phyloP scores from a whole-genome alignment of 2,329 filamentous ascomycete genomes.

The Penicillium decumbens region DNA sequence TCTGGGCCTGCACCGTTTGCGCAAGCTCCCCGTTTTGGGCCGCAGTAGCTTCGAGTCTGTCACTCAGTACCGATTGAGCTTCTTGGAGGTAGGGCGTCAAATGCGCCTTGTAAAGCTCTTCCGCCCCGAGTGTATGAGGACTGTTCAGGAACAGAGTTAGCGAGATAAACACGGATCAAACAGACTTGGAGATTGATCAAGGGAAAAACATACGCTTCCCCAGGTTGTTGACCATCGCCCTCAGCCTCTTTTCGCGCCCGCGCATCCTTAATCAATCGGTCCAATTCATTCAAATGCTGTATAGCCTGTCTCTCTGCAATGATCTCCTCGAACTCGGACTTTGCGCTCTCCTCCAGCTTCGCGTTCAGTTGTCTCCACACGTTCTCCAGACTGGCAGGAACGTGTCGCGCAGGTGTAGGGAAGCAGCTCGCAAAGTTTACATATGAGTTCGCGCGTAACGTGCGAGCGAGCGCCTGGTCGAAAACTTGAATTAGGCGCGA shows the following conservation, averaged over 20 bases:
- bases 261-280: conserved; percentile 57
- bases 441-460: conserved; percentile 58
- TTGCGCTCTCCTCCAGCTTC: conserved; percentile 55
- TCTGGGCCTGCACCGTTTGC: conserved; percentile 50
- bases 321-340: conserved; percentile 59
- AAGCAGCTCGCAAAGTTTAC: conserved; percentile 61
- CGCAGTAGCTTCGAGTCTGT: conserved; percentile 49
- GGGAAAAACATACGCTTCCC: conserved; percentile 44
- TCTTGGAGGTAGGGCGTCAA: conserved; percentile 53
- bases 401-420: conserved; percentile 56
- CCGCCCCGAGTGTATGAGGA: conserved; percentile 55
- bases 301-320: conserved; percentile 54
- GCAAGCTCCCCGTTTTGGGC: conserved; percentile 52
- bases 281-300: conserved; percentile 56
- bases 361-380: conserved; percentile 57
- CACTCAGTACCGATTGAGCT: conserved; percentile 47
- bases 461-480: conserved; percentile 54
- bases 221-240: conserved; percentile 34
- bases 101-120: conserved; percentile 56
- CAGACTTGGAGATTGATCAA: not conserved
- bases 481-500: conserved; percentile 58
- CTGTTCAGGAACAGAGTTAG: conserved; percentile 31
- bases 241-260: conserved; percentile 47
- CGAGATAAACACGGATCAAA: not conserved
- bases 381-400: conserved; percentile 52